These are phyloP conservation scores for Candida sp. DNA, from an alignment of 1,139 yeast species.

Conservation along the genomic window DNA sequence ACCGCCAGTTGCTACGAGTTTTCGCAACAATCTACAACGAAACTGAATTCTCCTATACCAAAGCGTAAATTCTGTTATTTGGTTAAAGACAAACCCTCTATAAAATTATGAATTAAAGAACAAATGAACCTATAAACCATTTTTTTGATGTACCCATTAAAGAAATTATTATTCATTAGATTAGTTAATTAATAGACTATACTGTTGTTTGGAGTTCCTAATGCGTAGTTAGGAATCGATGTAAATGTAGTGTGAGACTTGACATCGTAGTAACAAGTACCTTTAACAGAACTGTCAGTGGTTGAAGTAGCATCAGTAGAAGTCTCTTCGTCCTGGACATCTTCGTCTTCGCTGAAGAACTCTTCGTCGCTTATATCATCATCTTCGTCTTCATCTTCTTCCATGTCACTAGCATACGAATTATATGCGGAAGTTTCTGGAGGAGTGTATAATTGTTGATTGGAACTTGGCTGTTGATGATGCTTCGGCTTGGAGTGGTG, in stretches of 20 bases:
- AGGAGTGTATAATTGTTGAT: conserved; percentile 21
- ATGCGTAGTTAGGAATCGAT: conserved; percentile 8
- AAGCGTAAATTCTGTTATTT: not conserved
- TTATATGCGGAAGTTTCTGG: conserved; percentile 20
- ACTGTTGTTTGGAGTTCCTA: conserved; percentile 14
- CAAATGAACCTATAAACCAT: not conserved
- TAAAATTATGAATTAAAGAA: not conserved
- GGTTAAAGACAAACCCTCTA: not conserved
- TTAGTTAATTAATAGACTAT: conserved; percentile 7
- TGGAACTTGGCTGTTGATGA: conserved; percentile 10
- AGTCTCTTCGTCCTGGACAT: conserved; percentile 7
- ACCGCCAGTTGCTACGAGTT: no score
- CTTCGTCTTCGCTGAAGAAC: conserved; percentile 8
- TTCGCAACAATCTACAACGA: not conserved
- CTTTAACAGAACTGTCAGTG: conserved; percentile 5
- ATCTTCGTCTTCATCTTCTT: conserved; percentile 13
- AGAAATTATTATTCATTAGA: not conserved
- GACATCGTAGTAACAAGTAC: conserved; percentile 10
- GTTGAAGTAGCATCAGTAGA: conserved; percentile 1
- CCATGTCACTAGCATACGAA: conserved; percentile 17
- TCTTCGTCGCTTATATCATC: conserved; percentile 7
- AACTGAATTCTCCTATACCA: not conserved
- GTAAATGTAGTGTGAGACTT: conserved; percentile 5
- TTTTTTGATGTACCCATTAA: not conserved
- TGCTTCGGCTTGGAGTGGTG: conserved; percentile 3